Base-by-base conservation (phyloP, 768 basidiomycete genomes). In the Hemileccinum impolitum region DNA sequence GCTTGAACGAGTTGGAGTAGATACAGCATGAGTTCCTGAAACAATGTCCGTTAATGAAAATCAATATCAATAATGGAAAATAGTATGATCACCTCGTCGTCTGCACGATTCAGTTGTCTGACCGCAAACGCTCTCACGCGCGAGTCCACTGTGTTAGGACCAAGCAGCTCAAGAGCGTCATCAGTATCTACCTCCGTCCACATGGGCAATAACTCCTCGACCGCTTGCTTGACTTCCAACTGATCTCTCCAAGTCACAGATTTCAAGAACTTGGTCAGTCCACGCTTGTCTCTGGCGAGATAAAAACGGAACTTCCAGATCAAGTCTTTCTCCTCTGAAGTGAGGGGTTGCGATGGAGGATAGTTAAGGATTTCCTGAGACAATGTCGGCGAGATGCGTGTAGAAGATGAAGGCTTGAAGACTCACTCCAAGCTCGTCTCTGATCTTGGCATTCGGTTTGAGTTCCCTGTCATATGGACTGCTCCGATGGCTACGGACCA, bases 241-340 rank as follows among this genome's bases (percentile, higher is more conserved):
- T 88, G 82, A 65, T 99, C 96, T 34, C 93, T 78, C 96, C 96
- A 98, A 17, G 94, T 93, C 32, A 99, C 96, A 26, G 92, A 93
- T 67, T 92, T 97, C 45, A 99, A 77, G 70, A 99, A 99, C 66
- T 99, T 99, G 30, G 95, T 98, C 35, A 98, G 77, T 2, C 94
- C 94, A 10, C 90, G 84, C 69, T 92, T 94, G 66, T 94, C 91
- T 30, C 93, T 75, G 3, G 86, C 82, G 11, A 99, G 83, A 57
- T 96, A 98, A 71, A 97, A 99, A n/a, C 96, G 82, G 76, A 95
- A 99, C 66, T 95, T 94, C 96, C 96, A 99, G 34, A 98, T 85
- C 36, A 94, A 73, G 57, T 98, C 95, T 63, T 95, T 96, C 70
- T 98, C 95, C 60, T 94, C 90, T 0, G 92, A 84, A 4, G 82